A percentile compares a stretch with the other conserved stretches of the same genome.
These are phyloP conservation scores for Teunomyces barrocoloradensis DNA, from an alignment of 805 yeast species.

Conservation along the genomic window DNA sequence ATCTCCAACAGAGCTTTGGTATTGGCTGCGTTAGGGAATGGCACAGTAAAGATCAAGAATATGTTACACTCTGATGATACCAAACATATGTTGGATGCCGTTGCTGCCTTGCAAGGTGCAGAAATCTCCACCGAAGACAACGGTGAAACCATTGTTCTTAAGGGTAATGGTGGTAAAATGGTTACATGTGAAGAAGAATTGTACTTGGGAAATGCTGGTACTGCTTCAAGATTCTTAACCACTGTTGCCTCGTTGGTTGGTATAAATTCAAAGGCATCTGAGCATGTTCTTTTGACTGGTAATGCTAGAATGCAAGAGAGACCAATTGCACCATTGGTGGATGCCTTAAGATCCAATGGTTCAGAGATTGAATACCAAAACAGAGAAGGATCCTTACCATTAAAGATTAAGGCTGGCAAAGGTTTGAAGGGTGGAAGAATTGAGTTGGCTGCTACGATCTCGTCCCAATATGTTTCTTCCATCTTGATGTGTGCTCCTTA, in stretches of 20 bases:
- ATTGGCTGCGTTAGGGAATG: slow-evolving; percentile 87
- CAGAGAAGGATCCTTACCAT: slow-evolving; percentile 79
- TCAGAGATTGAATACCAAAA: slow-evolving; percentile 70
- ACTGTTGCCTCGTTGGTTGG: slow-evolving; percentile 86
- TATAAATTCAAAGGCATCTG: slow-evolving; percentile 28
- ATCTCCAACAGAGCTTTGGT: slow-evolving; percentile 93
- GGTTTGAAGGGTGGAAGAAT: slow-evolving; percentile 87
- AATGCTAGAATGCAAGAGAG: slow-evolving; percentile 96
- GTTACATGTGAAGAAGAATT: slow-evolving; percentile 63
- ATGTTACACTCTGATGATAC: slow-evolving; percentile 95
- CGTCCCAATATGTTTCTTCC: slow-evolving; percentile 96
- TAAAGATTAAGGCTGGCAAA: slow-evolving; percentile 64
- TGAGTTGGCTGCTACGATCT: slow-evolving; percentile 91
- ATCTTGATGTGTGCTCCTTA: slow-evolving; percentile 97
- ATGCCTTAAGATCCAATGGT: slow-evolving; percentile 82
- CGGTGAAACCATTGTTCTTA: slow-evolving; percentile 84
- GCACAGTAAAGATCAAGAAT: slow-evolving; percentile 79
- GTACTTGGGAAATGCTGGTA: slow-evolving; percentile 96
- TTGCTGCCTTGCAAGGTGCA: slow-evolving; percentile 77
- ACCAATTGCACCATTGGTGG: slow-evolving; percentile 95
- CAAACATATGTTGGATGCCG: slow-evolving; percentile 89
- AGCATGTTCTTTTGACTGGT: slow-evolving; percentile 74
- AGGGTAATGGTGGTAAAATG: slow-evolving; percentile 80
- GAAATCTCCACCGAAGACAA: slow-evolving; percentile 77
- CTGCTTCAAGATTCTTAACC: slow-evolving; percentile 93